A percentile compares a stretch with the other conserved stretches of the same genome.
These are phyloP conservation scores for Lyophyllum atratum DNA, from an alignment of 768 basidiomycete species.

Conservation along the genomic window DNA sequence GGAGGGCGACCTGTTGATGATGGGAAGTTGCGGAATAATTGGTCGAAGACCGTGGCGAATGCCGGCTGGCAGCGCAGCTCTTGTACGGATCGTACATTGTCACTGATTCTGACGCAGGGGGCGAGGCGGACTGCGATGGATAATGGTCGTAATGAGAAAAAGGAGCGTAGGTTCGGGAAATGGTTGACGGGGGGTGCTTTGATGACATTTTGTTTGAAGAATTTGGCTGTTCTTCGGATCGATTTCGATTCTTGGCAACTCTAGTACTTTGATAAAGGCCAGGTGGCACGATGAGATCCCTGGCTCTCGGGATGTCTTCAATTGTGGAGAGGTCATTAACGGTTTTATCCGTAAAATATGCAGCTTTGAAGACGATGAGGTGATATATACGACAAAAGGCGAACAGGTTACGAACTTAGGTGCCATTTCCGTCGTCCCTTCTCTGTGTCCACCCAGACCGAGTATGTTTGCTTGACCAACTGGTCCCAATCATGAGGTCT, in stretches of 20 bases:
- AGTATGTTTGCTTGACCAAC: conserved; percentile 84
- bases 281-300: conserved; percentile 64
- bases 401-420: conserved; percentile 54
- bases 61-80: background rate
- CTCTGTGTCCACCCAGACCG: conserved; percentile 70
- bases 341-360: conserved; percentile 80
- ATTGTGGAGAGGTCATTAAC: conserved; percentile 72
- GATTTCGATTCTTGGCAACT: conserved; percentile 49
- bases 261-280: conserved; percentile 72
- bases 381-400: conserved; percentile 10
- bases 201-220: conserved; percentile 25
- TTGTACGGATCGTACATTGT: conserved; percentile 44
- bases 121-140: conserved; percentile 21
- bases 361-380: conserved; percentile 45
- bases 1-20: background rate
- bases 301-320: conserved; percentile 62
- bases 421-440: conserved; percentile 80
- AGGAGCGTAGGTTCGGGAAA: conserved; percentile 40
- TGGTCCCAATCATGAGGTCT: conserved; percentile 61
- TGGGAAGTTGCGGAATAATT: background rate
- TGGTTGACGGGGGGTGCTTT: conserved; percentile 25
- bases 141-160: conserved; percentile 36
- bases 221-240: conserved; percentile 47
- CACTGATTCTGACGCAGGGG: conserved; percentile 31
- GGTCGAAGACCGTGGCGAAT: background rate